Evolutionary conservation across 805 yeast genomes (phyloP).

Genomic region (Saturnispora bothae): DNA sequence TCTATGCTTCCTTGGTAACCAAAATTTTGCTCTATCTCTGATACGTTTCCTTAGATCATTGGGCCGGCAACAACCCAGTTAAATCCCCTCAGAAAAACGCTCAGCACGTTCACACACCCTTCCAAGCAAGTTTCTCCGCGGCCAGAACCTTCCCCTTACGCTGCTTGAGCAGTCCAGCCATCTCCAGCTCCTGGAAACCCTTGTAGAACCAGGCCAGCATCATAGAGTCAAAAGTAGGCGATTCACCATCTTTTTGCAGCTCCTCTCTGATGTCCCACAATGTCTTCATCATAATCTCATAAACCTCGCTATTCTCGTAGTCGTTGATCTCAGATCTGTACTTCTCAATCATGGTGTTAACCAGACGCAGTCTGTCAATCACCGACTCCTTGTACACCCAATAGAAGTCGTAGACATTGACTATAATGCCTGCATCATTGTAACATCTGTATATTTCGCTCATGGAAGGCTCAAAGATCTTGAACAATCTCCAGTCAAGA

Average conservation of each 20-base stretch:
- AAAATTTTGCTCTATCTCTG: too few species aligned
- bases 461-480: conserved; percentile 37
- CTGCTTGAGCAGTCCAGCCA: conserved; percentile 60
- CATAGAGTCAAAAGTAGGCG: conserved; percentile 49
- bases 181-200: conserved; percentile 57
- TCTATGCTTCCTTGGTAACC: too few species aligned
- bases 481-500: conserved; percentile 23
- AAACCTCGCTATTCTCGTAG: background rate
- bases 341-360: conserved; percentile 12
- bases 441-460: conserved; percentile 54
- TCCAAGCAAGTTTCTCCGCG: conserved; percentile 66
- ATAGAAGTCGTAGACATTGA: conserved; percentile 28
- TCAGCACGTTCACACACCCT: conserved; percentile 33
- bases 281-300: conserved; percentile 1
- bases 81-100: background rate
- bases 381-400: conserved; percentile 27
- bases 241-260: conserved; percentile 27
- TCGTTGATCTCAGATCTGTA: background rate
- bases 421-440: conserved; percentile 65
- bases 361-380: conserved; percentile 14
- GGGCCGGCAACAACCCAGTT: background rate
- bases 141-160: conserved; percentile 50
- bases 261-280: conserved; percentile 11
- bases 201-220: conserved; percentile 67
- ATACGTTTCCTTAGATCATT: background rate